Conservation (phyloP, 345 rosid genomes). For the Dimocarpus longan region DNA sequence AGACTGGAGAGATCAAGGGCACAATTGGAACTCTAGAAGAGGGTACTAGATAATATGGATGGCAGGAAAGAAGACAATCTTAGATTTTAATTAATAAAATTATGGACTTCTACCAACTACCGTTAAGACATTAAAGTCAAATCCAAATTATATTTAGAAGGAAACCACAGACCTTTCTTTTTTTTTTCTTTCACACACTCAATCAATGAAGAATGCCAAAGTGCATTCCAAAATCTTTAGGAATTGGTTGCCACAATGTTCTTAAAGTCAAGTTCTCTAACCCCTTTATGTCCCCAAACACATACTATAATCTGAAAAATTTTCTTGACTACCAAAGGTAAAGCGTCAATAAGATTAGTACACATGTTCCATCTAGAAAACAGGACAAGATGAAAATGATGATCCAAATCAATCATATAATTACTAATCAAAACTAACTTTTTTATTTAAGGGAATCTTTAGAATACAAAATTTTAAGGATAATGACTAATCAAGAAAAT, state of each 20-base stretch:
- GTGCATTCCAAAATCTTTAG: not conserved
- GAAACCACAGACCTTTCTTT: not conserved
- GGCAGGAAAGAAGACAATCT: slow-evolving; percentile 1
- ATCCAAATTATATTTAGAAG: not conserved
- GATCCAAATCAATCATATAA: not conserved
- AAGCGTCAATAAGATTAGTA: not conserved
- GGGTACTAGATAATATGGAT: slow-evolving; percentile 1
- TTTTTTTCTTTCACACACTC: too few relatives aligned
- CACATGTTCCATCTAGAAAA: not conserved
- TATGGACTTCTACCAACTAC: not conserved
- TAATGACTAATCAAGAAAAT: not conserved
- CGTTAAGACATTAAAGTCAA: not conserved
- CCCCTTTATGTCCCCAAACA: not conserved
- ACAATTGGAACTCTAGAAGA: not conserved
- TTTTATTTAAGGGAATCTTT: not conserved
- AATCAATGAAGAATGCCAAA: slow-evolving; percentile 2
- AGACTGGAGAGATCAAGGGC: not conserved
- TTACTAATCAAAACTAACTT: not conserved
- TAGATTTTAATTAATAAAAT: not conserved
- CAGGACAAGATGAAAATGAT: not conserved
- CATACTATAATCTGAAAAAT: not conserved
- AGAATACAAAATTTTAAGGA: not conserved
- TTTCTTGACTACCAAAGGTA: not conserved
- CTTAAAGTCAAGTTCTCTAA: not conserved
- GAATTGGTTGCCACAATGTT: not conserved